A percentile compares a stretch with the other conserved stretches of the same genome.
Evolutionary conservation across 768 basidiomycete genomes (phyloP).

Genomic region (Favolaschia claudopus): DNA sequence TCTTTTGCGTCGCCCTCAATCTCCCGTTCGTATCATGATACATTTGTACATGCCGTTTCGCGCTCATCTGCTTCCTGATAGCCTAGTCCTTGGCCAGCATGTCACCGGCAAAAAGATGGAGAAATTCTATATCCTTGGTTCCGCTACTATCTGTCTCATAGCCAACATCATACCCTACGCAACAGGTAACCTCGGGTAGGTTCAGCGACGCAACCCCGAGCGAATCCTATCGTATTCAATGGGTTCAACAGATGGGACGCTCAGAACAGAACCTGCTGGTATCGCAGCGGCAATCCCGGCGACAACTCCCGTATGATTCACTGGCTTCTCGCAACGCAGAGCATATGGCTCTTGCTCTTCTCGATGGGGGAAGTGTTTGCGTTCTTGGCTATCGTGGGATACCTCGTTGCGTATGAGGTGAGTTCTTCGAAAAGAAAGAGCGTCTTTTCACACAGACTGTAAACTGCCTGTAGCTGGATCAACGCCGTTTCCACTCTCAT

Average conservation of each 20-base stretch:
- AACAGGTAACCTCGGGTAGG: conserved; percentile 3
- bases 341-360: conserved; percentile 1
- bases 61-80: background rate
- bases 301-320: background rate
- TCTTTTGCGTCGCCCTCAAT: conserved; percentile 10
- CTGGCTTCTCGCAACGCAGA: conserved; percentile 12
- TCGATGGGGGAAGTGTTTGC: conserved; percentile 2
- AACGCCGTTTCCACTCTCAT: background rate
- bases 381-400: background rate
- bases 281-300: background rate
- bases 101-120: conserved; percentile 18
- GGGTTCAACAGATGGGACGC: conserved; percentile 8
- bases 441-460: background rate
- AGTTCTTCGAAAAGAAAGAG: background rate
- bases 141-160: background rate
- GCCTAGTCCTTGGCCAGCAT: conserved; percentile 9
- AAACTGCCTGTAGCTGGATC: background rate
- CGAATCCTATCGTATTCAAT: too few species aligned
- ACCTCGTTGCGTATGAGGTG: conserved; percentile 1
- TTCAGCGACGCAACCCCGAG: background rate
- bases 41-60: background rate
- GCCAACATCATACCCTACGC: conserved; percentile 13
- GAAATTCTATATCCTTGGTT: conserved; percentile 7
- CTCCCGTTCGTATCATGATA: conserved; percentile 8
- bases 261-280: background rate